Evolutionary conservation across 2,329 filamentous ascomycete genomes (phyloP).

Genomic region (Peltaster fructicola): DNA sequence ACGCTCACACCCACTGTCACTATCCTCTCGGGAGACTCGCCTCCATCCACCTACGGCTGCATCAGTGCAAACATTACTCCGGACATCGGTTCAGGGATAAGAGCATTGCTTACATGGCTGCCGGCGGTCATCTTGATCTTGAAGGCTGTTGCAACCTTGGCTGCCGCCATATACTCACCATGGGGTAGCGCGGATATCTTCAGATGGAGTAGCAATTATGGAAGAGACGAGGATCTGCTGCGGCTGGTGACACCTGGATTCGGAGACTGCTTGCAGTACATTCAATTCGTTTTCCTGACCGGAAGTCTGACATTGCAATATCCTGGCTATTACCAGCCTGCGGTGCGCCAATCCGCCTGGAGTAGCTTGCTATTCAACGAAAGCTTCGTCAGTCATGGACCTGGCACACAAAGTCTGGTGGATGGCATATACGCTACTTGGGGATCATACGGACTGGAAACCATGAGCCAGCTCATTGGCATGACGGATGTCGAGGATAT

Average conservation of each 20-base stretch:
- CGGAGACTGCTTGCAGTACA: conserved; percentile 89
- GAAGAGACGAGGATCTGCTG: conserved; percentile 77
- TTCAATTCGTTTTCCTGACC: conserved; percentile 79
- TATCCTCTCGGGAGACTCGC: conserved; percentile 55
- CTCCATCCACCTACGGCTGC: conserved; percentile 53
- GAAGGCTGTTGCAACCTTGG: conserved; percentile 64
- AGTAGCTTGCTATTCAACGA: conserved; percentile 84
- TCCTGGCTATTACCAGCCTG: conserved; percentile 86
- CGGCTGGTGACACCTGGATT: conserved; percentile 90
- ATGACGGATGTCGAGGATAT: conserved; percentile 61
- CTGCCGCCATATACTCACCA: conserved; percentile 75
- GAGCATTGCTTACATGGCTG: conserved; percentile 54
- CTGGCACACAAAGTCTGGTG: conserved; percentile 47
- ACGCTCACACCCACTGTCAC: conserved; percentile 59
- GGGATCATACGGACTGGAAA: conserved; percentile 61
- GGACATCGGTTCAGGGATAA: conserved; percentile 51
- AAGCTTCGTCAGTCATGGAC: conserved; percentile 57
- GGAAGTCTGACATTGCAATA: conserved; percentile 78
- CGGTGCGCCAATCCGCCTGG: conserved; percentile 76
- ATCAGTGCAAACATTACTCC: conserved; percentile 72
- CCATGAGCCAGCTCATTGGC: conserved; percentile 64
- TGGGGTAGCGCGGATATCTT: conserved; percentile 88
- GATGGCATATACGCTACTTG: conserved; percentile 80
- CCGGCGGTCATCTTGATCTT: conserved; percentile 63
- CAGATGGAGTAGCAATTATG: conserved; percentile 95